These are phyloP conservation scores for Ambrosia hybrid DNA, from an alignment of 140 eudicot species.

Conservation along the genomic window DNA sequence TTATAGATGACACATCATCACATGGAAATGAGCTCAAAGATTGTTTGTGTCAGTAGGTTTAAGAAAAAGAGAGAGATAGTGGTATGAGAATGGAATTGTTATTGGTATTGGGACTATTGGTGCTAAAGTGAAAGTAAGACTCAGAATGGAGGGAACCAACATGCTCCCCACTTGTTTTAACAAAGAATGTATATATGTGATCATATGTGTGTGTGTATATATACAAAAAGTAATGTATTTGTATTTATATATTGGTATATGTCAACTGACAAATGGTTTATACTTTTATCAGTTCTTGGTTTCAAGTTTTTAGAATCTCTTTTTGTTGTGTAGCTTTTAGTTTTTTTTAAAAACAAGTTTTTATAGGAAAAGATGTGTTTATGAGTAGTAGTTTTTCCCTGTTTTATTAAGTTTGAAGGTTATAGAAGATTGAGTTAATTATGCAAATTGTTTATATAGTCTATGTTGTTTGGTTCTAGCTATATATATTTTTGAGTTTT, in stretches of 20 bases:
- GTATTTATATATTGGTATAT: no score
- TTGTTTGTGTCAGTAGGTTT: conserved; percentile 50
- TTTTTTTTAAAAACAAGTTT: no score
- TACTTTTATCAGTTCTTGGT: not conserved
- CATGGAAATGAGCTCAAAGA: conserved; percentile 36
- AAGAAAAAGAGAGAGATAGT: conserved; percentile 31
- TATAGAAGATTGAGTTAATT: no score
- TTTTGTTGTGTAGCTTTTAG: no score
- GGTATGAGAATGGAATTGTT: conserved; percentile 20
- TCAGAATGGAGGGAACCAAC: conserved; percentile 26
- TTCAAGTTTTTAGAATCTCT: not conserved
- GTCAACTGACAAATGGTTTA: not conserved
- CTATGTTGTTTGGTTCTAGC: no score
- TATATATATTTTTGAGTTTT: no score
- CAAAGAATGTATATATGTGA: conserved; percentile 34
- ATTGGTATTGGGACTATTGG: conserved; percentile 23
- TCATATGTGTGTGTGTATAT: no score
- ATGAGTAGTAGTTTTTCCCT: not conserved
- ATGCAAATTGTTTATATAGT: no score
- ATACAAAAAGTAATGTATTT: no score
- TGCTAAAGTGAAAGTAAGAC: conserved; percentile 44
- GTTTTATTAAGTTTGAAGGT: no score
- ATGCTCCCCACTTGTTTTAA: conserved; percentile 63
- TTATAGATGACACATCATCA: conserved; percentile 33
- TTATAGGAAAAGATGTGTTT: not conserved